Evolutionary conservation across 139 green algal genomes (phyloP).

Genomic region (Ettlia oleoabundans): DNA sequence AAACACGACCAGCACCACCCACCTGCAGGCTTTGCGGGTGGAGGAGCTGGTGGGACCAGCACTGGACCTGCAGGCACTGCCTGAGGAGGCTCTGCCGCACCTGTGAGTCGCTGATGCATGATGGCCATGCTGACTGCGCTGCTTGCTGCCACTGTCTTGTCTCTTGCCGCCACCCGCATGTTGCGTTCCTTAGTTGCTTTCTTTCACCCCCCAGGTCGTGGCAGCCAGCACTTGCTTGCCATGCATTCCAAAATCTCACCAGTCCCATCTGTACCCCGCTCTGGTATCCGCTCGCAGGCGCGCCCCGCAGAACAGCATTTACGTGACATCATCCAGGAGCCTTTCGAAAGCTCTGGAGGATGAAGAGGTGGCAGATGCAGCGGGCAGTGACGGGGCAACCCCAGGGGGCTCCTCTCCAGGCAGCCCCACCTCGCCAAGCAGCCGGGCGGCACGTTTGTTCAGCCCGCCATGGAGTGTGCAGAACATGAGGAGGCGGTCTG

Average conservation of each 20-base stretch:
- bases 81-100: background rate
- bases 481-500: too few species aligned
- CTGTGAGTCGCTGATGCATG: background rate
- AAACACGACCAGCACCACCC: too few species aligned
- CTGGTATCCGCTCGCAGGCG: background rate
- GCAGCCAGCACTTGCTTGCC: too few species aligned
- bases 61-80: conserved; percentile 8
- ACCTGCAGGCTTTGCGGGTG: conserved; percentile 23
- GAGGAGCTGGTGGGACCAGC: conserved; percentile 26
- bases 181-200: too few species aligned
- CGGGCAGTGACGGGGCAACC: background rate
- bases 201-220: too few species aligned
- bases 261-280: too few species aligned
- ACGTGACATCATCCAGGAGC: conserved; percentile 1
- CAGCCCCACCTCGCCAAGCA: background rate
- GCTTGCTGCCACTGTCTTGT: background rate
- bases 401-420: background rate
- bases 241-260: too few species aligned
- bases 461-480: background rate
- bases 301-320: background rate
- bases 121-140: too few species aligned
- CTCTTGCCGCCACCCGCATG: too few species aligned
- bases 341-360: too few species aligned
- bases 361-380: background rate
- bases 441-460: background rate